Evolutionary conservation across 176 grass and related monocot genomes (phyloP).

Genomic region (Aegilops umbellulata): DNA sequence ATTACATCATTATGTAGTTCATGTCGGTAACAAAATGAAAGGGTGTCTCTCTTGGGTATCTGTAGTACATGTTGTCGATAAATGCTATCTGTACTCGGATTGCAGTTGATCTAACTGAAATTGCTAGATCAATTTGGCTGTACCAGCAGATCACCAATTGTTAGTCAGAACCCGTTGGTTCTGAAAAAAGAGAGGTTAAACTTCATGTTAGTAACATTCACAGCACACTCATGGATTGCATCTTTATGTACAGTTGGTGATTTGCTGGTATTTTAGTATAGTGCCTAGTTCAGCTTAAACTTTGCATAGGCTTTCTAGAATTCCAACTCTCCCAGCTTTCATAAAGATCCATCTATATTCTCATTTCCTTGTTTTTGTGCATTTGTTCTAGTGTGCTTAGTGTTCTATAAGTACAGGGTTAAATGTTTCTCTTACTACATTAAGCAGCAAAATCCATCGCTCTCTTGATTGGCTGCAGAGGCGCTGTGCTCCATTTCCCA

Average conservation of each 20-base stretch:
- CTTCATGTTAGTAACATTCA: not conserved
- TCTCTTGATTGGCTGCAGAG: not conserved
- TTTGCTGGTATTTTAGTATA: not conserved
- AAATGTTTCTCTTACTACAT: not conserved
- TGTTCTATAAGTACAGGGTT: not conserved
- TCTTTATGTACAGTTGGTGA: not conserved
- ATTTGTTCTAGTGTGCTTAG: not conserved
- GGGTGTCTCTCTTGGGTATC: not conserved
- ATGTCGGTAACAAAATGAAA: not conserved
- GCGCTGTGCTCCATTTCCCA: not conserved
- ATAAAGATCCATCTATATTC: not conserved
- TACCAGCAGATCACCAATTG: not conserved
- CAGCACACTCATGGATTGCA: not conserved
- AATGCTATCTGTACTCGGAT: not conserved
- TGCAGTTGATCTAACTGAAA: not conserved
- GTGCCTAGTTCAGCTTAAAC: no score
- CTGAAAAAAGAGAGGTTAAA: not conserved
- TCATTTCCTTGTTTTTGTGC: not conserved
- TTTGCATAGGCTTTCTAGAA: not conserved
- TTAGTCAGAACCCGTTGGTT: not conserved
- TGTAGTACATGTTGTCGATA: not conserved
- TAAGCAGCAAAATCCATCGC: not conserved
- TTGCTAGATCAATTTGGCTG: no score
- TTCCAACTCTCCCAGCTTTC: not conserved
- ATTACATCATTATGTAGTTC: not conserved